These are phyloP conservation scores for Suhomyces sp. DNA, from an alignment of 805 yeast genomes.

Conservation along the genomic window DNA sequence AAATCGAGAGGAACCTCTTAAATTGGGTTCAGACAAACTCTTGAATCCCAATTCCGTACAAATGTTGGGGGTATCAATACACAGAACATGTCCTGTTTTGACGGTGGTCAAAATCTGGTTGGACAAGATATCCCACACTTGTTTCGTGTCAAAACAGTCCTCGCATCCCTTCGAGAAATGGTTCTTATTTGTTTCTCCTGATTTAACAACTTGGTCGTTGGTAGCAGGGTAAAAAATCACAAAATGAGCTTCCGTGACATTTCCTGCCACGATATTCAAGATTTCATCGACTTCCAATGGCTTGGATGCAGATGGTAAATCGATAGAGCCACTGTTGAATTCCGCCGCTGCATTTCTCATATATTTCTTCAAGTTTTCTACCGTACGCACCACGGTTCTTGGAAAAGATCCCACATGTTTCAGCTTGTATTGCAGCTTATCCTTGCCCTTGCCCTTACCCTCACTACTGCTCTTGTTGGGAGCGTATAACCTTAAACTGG, in stretches of 20 bases:
- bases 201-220: conserved; percentile 36
- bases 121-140: conserved; percentile 58
- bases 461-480: conserved; percentile 39
- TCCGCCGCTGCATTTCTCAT: conserved; percentile 54
- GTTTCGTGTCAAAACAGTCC: conserved; percentile 51
- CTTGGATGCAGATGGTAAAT: conserved; percentile 42
- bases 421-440: no score
- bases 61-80: conserved; percentile 48
- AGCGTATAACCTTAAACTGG: conserved; percentile 68
- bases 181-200: conserved; percentile 31
- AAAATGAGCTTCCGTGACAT: conserved; percentile 48
- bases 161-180: conserved; percentile 42
- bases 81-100: conserved; percentile 58
- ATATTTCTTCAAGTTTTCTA: conserved; percentile 51
- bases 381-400: conserved; percentile 41
- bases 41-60: conserved; percentile 53
- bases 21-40: conserved; percentile 21
- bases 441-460: neutral
- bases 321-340: conserved; percentile 36
- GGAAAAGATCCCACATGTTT: conserved; percentile 48
- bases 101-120: conserved; percentile 43
- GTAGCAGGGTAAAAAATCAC: conserved; percentile 68
- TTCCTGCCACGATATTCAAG: conserved; percentile 52
- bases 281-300: conserved; percentile 42
- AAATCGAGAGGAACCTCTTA: conserved; percentile 7